Base-by-base conservation (phyloP, 352 stramenopile species). In the Phytophthora vignae region DNA sequence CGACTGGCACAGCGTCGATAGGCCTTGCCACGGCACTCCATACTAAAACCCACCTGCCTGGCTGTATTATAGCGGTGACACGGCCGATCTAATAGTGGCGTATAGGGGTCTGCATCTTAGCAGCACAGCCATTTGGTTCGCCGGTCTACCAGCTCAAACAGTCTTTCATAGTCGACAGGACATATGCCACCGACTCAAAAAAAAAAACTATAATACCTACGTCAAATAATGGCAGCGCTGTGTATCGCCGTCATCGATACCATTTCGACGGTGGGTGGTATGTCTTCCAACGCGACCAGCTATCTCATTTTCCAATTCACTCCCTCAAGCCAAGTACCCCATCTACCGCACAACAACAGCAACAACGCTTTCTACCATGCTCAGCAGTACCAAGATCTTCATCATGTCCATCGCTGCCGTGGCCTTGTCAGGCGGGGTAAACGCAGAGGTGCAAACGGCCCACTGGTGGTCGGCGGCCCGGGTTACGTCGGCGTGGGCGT, bases 301-400 rank as follows among this genome's bases (percentile, higher is more conserved):
- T 42, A 10, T 33, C 11, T 42, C 36, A 42, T 42, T 42, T 10
- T 42, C 36, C 11, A 42, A 14, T 48, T 19, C 40, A 21, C 14
- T 49, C 15, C 9, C 14, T 49, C 40, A n/a, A 17, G 10, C 36
- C 21, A 53, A 29, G 11, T 4, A 29, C 4, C 46, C 10, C 46
- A 22, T 29, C 46, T 15, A 29, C 46, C 11, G 8, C 15, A n/a
- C 36, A 17, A 6, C 36, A 17, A 5, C 36, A 42, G 2, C 36
- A 42, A 15, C 33, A 40, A 15, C 33, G 4, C 8, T 14, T 5
- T 10, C 36, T 15, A 53, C 8, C 48, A 67, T 67, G 60, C 42
- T 60, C 60, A 60, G 22, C 59, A 58, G 14, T 36, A 33, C 3
- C 42, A 67, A 67, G 49, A 60, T 67, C 22, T 46, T 55, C 52